Base-by-base conservation (phyloP, 176 grass and related monocot species). In the Oryza australiensis region DNA sequence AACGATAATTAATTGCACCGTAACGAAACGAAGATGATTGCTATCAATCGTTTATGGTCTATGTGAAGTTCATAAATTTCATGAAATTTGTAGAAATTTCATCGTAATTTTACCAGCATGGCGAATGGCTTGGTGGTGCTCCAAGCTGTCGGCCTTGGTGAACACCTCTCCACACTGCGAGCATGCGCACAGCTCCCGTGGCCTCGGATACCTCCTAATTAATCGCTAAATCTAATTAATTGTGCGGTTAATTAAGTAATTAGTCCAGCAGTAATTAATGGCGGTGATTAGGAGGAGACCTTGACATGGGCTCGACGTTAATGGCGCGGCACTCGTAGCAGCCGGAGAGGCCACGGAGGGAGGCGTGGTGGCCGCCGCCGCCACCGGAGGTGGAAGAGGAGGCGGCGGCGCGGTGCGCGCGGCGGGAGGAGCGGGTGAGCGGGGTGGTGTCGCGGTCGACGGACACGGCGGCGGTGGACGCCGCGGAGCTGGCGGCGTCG, bases 241-340 rank as follows among this genome's bases (percentile, higher is more conserved):
- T 59, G 3, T 23, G 55, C 0, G 5, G 1, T 53, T 53, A 7
- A 53, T 53, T 53, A 20, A 20, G 49, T 22, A 23, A 4, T 55
- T 55, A 22, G 3, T 59, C 7, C 16, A 18, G 51, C 16, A 4
- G 9, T 55, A 55, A 55, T 55, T 55, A 55, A 55, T 55, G 51
- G 51, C 18, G 0, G 51, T 23, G 55, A 59, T 59, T 57, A n/a
- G 20, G 7, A 23, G 55, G 55, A 41, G 80, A 94, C 90, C 93
- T 83, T 6, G 87, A 90, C 62, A 85, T 88, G 33, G 87, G 93
- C 78, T 96, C 93, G 10, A 96, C 93, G n/a, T 89, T 88, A 64
- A 96, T 80, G 40, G 90, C 90, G 63, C 93, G 93, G 80, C 94
- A 93, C 94, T 97, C 89, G 84, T 91, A 92, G 76, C 91, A 97